phyloP scores from a whole-genome alignment of 2,329 filamentous ascomycete genomes.

The Penicillium sp. region DNA sequence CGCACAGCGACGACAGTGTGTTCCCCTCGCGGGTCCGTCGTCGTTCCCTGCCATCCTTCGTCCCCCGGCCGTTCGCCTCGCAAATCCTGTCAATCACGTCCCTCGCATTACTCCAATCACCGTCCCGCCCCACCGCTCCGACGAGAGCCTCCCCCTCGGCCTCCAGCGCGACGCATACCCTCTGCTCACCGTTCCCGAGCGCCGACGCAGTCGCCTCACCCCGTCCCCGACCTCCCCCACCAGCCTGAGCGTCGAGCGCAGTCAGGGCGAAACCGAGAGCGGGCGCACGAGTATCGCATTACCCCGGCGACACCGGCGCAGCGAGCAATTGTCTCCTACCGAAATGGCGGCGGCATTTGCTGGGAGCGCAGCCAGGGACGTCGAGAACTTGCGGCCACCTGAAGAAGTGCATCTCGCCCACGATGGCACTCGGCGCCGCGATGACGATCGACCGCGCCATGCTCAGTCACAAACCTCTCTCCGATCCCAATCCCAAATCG shows the following conservation, averaged over 20 bases:
- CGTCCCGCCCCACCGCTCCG: constrained; percentile 37
- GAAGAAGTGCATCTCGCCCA: constrained; percentile 34
- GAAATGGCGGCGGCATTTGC: constrained; percentile 32
- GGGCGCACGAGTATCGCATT: constrained; percentile 56
- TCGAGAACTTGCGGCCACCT: constrained; percentile 32
- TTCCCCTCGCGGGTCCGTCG: constrained; percentile 25
- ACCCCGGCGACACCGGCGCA: constrained; percentile 47
- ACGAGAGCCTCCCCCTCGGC: constrained; percentile 38
- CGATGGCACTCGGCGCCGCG: constrained; percentile 24
- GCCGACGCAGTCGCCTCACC: constrained; percentile 56
- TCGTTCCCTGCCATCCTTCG: constrained; percentile 32
- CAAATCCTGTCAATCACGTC: constrained; percentile 64
- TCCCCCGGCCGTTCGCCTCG: constrained; percentile 55
- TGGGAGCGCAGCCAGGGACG: constrained; percentile 29
- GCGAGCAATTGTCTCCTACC: constrained; percentile 25
- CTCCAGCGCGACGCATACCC: constrained; percentile 55
- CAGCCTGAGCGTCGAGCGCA: constrained; percentile 53
- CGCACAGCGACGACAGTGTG: constrained; percentile 28
- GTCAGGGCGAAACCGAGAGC: constrained; percentile 49
- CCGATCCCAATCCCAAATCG: constrained; percentile 43
- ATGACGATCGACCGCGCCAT: constrained; percentile 38
- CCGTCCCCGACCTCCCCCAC: constrained; percentile 48
- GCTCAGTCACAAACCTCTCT: constrained; percentile 45
- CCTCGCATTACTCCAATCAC: constrained; percentile 55
- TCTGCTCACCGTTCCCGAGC: constrained; percentile 60